Evolutionary conservation across 148 eudicot genomes (phyloP), one percentile per base, ranked within the genome.

Genomic region (Polygonum maritimum): DNA sequence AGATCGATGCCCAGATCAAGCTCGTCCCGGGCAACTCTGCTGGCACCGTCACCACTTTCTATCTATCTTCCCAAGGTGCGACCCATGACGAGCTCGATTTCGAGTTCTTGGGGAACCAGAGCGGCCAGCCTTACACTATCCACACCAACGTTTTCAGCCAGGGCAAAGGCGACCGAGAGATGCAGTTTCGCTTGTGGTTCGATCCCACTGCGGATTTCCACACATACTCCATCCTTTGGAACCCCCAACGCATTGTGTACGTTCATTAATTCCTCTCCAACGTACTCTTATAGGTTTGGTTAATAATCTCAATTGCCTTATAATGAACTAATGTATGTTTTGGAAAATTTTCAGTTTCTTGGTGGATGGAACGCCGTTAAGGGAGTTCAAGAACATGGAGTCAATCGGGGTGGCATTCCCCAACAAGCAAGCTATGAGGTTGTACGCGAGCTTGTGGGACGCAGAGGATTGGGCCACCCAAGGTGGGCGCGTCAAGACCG

Each of bases 31-130:
- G 98, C 33, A 96, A 93, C 75, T 91, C 96, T 52, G 98, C 98
- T 0, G 98, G 98, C 63, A 93, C 98, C 5, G 98, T 93, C 69
- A 89, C 98, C n/a, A 93, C 98, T 19, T 93, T 91, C 49, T 93
- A 93, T 33, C 36, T 69, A 40, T 69, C 73, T 2, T 69, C 73
- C 13, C 73, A 69, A 69, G 76, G 76, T 3, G 14, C 76, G 0
- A 76, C 80, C 9, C 85, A 91, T 0, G 92, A 93, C 16, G 98
- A 93, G 82, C 76, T 93, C 70, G 98, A 93, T 74, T 90, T 93
- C 54, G 98, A 93, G 77, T 93, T 93, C 88, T 75, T 93, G 79
- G 98, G 98, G 10, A 93, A 93, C 45, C 81, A 91, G 16, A 63
- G 87, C 1, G 98, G 98, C 7, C 93, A 93, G 74, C 98, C 98